A percentile compares a stretch with the other conserved stretches of the same genome.
phyloP scores from a whole-genome alignment of 2,329 filamentous ascomycete genomes.

The Venturia aucupariae region DNA sequence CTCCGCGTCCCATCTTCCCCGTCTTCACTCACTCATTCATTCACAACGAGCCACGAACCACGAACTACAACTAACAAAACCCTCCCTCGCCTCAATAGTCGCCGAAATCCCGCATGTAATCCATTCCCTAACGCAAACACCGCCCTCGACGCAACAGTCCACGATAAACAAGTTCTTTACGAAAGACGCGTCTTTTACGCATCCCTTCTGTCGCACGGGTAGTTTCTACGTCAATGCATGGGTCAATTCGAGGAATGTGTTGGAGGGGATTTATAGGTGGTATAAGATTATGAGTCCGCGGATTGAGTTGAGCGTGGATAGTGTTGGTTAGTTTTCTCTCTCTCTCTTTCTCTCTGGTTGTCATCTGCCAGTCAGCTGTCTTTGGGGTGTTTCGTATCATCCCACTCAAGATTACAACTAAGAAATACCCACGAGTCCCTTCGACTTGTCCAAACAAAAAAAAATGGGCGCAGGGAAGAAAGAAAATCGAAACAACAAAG shows the following conservation, averaged over 20 bases:
- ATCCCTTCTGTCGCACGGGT: slow-evolving; percentile 66
- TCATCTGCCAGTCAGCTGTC: too few relatives aligned
- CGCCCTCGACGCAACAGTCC: slow-evolving; percentile 53
- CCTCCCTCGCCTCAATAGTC: slow-evolving; percentile 30
- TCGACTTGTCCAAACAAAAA: neutral
- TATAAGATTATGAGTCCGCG: slow-evolving; percentile 55
- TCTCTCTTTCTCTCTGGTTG: too few relatives aligned
- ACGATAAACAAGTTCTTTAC: slow-evolving; percentile 67
- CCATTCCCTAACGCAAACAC: slow-evolving; percentile 56
- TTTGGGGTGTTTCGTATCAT: too few relatives aligned
- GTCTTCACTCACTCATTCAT: too few relatives aligned
- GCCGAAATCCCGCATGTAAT: slow-evolving; percentile 59
- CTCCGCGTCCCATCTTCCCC: too few relatives aligned
- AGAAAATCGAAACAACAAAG: too few relatives aligned
- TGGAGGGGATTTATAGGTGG: slow-evolving; percentile 64
- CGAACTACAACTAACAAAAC: too few relatives aligned
- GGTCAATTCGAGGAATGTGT: slow-evolving; percentile 53
- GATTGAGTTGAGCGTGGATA: slow-evolving; percentile 59
- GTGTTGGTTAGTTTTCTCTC: slow-evolving; percentile 37
- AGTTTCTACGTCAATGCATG: slow-evolving; percentile 30
- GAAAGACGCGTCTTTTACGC: slow-evolving; percentile 60
- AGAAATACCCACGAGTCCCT: too few relatives aligned
- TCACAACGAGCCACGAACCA: too few relatives aligned
- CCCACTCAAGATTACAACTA: too few relatives aligned
- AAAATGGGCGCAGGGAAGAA: too few relatives aligned